phyloP scores from a whole-genome alignment of 2,329 filamentous ascomycete species.

The Penicillium sclerotiorum region DNA sequence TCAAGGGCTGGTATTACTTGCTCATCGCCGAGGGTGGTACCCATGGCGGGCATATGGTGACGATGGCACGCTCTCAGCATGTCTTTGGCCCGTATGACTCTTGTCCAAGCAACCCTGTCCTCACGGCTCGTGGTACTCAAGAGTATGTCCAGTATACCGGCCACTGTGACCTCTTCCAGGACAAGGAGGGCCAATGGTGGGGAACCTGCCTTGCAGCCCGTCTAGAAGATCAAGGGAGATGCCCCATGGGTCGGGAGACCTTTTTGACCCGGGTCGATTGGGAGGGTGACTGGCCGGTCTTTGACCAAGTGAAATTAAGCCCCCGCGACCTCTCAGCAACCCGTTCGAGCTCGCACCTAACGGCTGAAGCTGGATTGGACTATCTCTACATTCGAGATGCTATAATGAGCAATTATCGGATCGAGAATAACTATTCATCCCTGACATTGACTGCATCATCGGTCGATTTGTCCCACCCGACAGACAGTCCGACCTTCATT shows the following conservation, averaged over 20 bases:
- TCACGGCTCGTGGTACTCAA: constrained; percentile 43
- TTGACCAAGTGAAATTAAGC: constrained; percentile 27
- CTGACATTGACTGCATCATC: constrained; percentile 11
- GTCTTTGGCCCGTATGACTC: constrained; percentile 45
- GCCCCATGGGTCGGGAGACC: constrained; percentile 36
- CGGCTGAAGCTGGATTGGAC: constrained; percentile 13
- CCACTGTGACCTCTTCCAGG: constrained; percentile 61
- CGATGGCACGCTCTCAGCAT: constrained; percentile 32
- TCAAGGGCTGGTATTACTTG: constrained; percentile 36
- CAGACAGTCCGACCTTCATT: constrained; percentile 25
- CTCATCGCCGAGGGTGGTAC: constrained; percentile 33
- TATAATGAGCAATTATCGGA: constrained; percentile 19
- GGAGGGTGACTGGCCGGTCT: constrained; percentile 18
- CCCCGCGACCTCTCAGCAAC: constrained; percentile 8
- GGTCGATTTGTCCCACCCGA: constrained; percentile 19
- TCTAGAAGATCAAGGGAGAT: constrained; percentile 13
- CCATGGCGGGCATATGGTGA: constrained; percentile 28
- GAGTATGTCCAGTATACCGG: constrained; percentile 56
- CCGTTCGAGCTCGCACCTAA: neutral
- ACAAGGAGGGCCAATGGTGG: constrained; percentile 57
- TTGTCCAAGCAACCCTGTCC: constrained; percentile 44
- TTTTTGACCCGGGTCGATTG: constrained; percentile 34
- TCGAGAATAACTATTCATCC: constrained; percentile 11
- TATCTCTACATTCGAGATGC: constrained; percentile 31
- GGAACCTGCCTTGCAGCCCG: constrained; percentile 43